Evolutionary conservation across 164 flowering plant species (phyloP), one percentile per base, ranked within the genome.

Genomic region (Paratinospora sagittata): DNA sequence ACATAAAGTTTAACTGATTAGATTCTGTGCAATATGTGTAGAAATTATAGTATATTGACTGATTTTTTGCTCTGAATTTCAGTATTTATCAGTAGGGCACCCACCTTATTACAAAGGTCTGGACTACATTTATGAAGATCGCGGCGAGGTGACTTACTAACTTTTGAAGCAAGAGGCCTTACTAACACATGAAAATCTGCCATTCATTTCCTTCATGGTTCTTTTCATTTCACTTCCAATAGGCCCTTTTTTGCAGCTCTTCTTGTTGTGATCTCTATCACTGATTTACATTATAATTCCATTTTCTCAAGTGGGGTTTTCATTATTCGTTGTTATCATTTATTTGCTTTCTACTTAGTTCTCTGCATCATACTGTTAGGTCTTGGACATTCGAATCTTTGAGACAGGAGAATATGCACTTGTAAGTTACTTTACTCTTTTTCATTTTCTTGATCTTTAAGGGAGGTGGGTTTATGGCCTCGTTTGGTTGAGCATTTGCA

Each of bases 401-500:
- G 97, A 90, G 80, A 90, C 98, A 0, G 98, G 93, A 57, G 97
- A 93, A 74, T 81, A 89, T 80, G 98, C 98, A 72, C 89, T 93
- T 67, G 98, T 93, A 80, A 87, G 93, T 82, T 47, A 62, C 70
- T 34, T 9, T 43, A 10, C 7, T 43, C 47, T 43, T 43, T 43
- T 43, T 9, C 13, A 30, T 43, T 43, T 19, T 52, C 21, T 55
- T 7, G 19, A 2, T 52, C 60, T 11, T 67, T 43, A n/a, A 41
- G 11, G 24, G 8, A 4, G 24, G 6, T n/a, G n/a, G n/a, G n/a
- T n/a, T n/a, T n/a, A n/a, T n/a, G n/a, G n/a, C n/a, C 34, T 30
- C 4, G 34, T 30, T 30, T 30, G 3, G 34, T 30, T 30, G 34
- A 30, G 34, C 34, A 1, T 30, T 30, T 30, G 34, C 34, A 1